Conservation (phyloP, 805 yeast species). For the Ogataea nonfermentans region DNA sequence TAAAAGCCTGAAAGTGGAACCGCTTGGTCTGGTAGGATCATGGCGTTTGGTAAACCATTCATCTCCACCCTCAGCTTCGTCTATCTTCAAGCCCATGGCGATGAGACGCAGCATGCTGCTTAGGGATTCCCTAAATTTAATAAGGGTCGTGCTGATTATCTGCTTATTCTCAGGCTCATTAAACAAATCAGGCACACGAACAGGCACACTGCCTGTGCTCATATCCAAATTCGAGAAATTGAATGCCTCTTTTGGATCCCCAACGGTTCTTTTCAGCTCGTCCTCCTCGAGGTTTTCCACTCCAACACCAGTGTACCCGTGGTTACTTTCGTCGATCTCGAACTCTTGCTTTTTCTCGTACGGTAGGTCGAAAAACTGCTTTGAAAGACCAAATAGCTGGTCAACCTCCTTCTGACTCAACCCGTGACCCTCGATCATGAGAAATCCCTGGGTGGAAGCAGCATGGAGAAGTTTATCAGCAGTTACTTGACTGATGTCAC, state of each 20-base stretch:
- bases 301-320: slow-evolving; percentile 39
- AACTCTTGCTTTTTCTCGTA: slow-evolving; percentile 46
- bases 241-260: slow-evolving; percentile 56
- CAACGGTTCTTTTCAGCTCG: slow-evolving; percentile 34
- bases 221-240: slow-evolving; percentile 60
- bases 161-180: slow-evolving; percentile 39
- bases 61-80: slow-evolving; percentile 47
- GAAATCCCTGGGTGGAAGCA: slow-evolving; percentile 50
- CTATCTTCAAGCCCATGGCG: slow-evolving; percentile 62
- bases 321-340: slow-evolving; percentile 53
- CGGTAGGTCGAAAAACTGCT: slow-evolving; percentile 40
- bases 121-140: slow-evolving; percentile 51
- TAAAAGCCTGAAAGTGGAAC: slow-evolving; percentile 65
- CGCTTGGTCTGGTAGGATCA: slow-evolving; percentile 47
- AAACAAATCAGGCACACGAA: slow-evolving; percentile 53
- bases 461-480: slow-evolving; percentile 53
- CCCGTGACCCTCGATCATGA: slow-evolving; percentile 51
- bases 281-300: slow-evolving; percentile 42
- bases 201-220: slow-evolving; percentile 42
- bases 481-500: slow-evolving; percentile 39
- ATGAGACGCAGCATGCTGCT: slow-evolving; percentile 50
- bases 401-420: slow-evolving; percentile 43
- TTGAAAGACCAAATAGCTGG: slow-evolving; percentile 28
- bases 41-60: slow-evolving; percentile 68
- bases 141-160: slow-evolving; percentile 38